Conservation (phyloP, 768 basidiomycete genomes). For the Naganishia friedmannii region DNA sequence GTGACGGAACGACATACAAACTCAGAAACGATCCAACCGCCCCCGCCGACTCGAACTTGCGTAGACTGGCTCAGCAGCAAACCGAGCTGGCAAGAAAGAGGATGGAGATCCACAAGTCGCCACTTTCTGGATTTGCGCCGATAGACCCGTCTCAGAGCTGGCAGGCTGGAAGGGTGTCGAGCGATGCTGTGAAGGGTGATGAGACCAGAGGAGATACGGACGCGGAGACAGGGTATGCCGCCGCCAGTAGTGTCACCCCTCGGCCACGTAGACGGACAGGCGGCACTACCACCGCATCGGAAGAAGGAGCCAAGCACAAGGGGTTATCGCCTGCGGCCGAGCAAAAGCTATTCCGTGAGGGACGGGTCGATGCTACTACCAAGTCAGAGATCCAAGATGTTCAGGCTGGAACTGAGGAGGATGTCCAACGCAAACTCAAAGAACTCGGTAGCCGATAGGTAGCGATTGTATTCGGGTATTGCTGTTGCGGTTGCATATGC, state of each 20-base stretch:
- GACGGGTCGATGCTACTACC: conserved; percentile 20
- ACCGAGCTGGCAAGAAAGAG: conserved; percentile 23
- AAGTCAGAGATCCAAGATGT: conserved; percentile 27
- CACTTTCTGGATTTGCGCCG: conserved; percentile 25
- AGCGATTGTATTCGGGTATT: not conserved
- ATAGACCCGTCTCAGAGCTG: conserved; percentile 22
- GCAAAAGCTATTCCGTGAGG: not conserved
- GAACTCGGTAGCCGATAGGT: conserved; percentile 12
- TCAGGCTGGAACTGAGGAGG: conserved; percentile 20
- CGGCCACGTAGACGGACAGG: conserved; percentile 16
- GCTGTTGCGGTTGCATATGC: not conserved
- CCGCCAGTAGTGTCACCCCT: conserved; percentile 22
- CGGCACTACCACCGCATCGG: conserved; percentile 5
- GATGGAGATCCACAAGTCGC: conserved; percentile 27
- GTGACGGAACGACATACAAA: not conserved
- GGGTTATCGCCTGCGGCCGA: not conserved
- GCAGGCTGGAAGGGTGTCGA: conserved; percentile 23
- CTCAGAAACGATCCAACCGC: conserved; percentile 22
- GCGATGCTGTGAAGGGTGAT: conserved; percentile 29
- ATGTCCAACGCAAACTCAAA: conserved; percentile 17
- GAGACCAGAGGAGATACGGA: conserved; percentile 23
- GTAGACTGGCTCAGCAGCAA: conserved; percentile 21
- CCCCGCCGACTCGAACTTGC: conserved; percentile 20
- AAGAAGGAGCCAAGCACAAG: not conserved
- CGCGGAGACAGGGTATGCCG: conserved; percentile 12